Evolutionary conservation across 2,329 filamentous ascomycete species (phyloP).

Genomic region (Graphilbum sp.): DNA sequence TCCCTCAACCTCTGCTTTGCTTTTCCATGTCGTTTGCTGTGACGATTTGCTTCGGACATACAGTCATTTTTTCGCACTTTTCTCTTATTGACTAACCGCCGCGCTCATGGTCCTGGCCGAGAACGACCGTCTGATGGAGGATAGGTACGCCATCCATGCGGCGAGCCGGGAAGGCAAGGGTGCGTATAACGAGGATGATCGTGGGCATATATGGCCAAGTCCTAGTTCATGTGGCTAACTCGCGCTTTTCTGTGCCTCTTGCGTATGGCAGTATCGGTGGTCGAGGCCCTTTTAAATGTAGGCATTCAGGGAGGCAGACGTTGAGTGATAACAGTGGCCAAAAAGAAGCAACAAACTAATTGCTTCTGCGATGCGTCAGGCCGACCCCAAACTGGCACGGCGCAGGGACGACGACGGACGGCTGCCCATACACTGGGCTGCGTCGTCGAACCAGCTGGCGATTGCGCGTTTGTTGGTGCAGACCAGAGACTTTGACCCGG

Average conservation of each 20-base stretch:
- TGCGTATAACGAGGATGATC: slow-evolving; percentile 31
- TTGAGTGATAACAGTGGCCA: no score
- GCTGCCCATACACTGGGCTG: slow-evolving; percentile 86
- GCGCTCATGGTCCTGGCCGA: not conserved
- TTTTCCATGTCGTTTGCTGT: no score
- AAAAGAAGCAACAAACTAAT: not conserved
- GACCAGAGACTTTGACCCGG: slow-evolving; percentile 61
- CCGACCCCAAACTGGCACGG: slow-evolving; percentile 61
- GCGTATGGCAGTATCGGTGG: slow-evolving; percentile 29
- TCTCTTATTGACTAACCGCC: no score
- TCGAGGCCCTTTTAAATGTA: slow-evolving; percentile 61
- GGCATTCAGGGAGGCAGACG: slow-evolving; percentile 1
- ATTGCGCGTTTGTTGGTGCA: slow-evolving; percentile 60
- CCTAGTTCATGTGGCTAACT: no score
- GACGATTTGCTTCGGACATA: no score
- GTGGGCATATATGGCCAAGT: no score
- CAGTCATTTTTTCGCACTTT: no score
- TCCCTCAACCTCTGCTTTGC: not conserved
- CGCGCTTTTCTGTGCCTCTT: no score
- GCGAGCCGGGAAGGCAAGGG: slow-evolving; percentile 73
- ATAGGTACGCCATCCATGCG: slow-evolving; percentile 49
- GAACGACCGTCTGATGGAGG: slow-evolving; percentile 2
- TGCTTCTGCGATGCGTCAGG: slow-evolving; percentile 24
- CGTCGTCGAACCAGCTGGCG: slow-evolving; percentile 61
- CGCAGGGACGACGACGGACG: slow-evolving; percentile 72